These are phyloP conservation scores for Pyrus communis DNA, from an alignment of 306 rosid genomes.

Conservation along the genomic window DNA sequence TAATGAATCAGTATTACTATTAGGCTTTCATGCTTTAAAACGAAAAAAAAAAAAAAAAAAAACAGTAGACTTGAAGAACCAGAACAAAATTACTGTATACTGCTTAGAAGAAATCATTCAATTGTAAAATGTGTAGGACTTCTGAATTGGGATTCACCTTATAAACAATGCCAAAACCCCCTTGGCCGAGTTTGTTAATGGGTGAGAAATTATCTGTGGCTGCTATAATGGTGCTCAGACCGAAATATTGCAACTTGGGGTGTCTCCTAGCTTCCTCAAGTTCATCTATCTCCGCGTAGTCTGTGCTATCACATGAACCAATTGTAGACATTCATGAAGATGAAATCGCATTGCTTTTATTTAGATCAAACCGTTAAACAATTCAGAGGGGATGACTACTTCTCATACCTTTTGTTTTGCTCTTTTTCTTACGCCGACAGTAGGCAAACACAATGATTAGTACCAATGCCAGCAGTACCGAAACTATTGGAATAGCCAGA, in stretches of 20 bases:
- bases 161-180: conserved; percentile 18
- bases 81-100: background rate
- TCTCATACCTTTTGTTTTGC: conserved; percentile 8
- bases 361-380: background rate
- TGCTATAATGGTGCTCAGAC: background rate
- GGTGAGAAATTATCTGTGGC: conserved; percentile 6
- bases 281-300: background rate
- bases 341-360: too few species aligned
- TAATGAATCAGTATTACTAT: too few species aligned
- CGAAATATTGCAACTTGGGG: background rate
- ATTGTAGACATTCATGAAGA: background rate
- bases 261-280: background rate
- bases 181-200: conserved; percentile 11
- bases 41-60: background rate
- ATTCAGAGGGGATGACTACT: background rate
- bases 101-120: background rate
- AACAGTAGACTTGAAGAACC: too few species aligned
- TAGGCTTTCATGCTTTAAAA: background rate
- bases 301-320: background rate
- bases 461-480: background rate
- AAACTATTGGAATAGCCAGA: background rate
- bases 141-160: background rate
- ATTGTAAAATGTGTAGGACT: background rate
- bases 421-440: background rate
- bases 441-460: background rate